Evolutionary conservation across 129 eudicot genomes (phyloP).

Genomic region (Tagetes erecta): DNA sequence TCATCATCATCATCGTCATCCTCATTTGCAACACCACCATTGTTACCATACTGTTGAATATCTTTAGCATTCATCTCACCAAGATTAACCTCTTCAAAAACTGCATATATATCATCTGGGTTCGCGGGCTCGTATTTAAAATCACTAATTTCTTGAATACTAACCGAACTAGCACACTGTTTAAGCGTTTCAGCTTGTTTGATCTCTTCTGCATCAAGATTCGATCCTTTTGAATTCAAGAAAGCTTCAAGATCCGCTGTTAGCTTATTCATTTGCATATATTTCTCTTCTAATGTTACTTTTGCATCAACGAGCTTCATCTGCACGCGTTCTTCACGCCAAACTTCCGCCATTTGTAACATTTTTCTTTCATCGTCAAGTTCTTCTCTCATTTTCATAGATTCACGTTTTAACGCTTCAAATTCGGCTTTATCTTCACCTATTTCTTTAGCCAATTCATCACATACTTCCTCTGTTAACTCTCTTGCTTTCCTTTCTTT

Average conservation of each 20-base stretch:
- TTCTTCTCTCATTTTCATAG: conserved; percentile 72
- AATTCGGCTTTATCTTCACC: conserved; percentile 93
- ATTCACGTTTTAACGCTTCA: conserved; percentile 78
- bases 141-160: conserved; percentile 62
- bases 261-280: conserved; percentile 60
- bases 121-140: conserved; percentile 76
- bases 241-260: conserved; percentile 56
- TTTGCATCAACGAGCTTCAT: conserved; percentile 93
- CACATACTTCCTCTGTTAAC: conserved; percentile 85
- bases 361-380: conserved; percentile 92
- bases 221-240: conserved; percentile 47
- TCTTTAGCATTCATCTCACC: conserved; percentile 62
- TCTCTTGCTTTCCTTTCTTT: conserved; percentile 79
- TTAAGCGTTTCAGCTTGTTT: conserved; percentile 57
- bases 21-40: conserved; percentile 32
- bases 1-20: conserved; percentile 33
- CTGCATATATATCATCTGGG: conserved; percentile 75
- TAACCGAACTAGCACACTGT: conserved; percentile 53
- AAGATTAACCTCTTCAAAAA: conserved; percentile 69
- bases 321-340: conserved; percentile 99
- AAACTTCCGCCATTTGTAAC: conserved; percentile 98
- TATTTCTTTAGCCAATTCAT: conserved; percentile 90
- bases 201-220: conserved; percentile 44
- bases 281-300: conserved; percentile 79
- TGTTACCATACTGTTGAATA: conserved; percentile 39